Conservation (phyloP, 2,329 filamentous ascomycete species). For the Emergomyces africanus region DNA sequence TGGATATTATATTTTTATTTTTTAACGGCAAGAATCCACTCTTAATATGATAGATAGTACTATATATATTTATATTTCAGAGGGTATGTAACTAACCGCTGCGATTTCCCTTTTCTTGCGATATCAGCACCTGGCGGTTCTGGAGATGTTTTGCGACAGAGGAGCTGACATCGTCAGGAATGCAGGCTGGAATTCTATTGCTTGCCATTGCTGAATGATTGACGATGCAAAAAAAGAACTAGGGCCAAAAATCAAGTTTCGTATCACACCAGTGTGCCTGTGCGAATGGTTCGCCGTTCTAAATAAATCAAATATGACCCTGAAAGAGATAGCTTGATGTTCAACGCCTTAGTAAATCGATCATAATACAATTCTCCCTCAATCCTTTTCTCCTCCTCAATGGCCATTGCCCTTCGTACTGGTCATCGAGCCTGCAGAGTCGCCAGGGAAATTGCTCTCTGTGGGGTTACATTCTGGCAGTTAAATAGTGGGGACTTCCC, state of each 20-base stretch:
- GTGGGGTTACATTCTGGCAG: too few relatives aligned
- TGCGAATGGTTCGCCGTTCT: not conserved
- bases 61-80: not conserved
- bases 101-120: conserved; percentile 6
- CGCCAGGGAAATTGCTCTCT: too few relatives aligned
- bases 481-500: too few relatives aligned
- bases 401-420: too few relatives aligned
- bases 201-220: not conserved
- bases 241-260: not conserved
- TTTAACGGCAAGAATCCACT: not conserved
- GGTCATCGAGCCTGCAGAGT: too few relatives aligned
- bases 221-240: not conserved
- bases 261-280: not conserved
- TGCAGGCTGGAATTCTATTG: not conserved
- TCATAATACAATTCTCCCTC: not conserved
- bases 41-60: too few relatives aligned
- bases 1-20: not conserved
- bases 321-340: not conserved
- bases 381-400: too few relatives aligned
- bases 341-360: not conserved
- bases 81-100: conserved; percentile 6
- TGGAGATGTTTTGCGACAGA: conserved; percentile 3
- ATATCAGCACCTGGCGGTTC: conserved; percentile 5
- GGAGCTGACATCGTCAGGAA: conserved; percentile 1
- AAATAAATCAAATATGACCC: not conserved